These are phyloP conservation scores for Vicia sativa DNA, from an alignment of 306 rosid genomes.

Conservation along the genomic window DNA sequence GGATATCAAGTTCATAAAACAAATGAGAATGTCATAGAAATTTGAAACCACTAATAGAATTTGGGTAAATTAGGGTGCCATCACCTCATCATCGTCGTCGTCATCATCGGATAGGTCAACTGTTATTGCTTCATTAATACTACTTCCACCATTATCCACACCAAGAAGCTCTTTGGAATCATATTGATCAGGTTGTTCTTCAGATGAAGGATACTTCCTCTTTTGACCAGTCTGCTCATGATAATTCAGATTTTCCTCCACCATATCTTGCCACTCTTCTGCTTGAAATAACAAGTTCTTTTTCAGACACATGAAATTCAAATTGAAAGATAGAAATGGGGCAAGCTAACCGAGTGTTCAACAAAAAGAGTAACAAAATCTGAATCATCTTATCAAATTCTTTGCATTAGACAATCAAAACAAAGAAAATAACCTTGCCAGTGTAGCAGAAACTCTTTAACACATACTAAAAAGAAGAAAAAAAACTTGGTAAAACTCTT, in stretches of 20 bases:
- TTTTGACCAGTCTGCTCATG: conserved; percentile 61
- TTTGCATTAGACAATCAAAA: conserved; percentile 8
- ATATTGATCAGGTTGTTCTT: conserved; percentile 56
- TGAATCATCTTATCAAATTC: conserved; percentile 35
- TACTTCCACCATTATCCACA: conserved; percentile 47
- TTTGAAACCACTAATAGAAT: conserved; percentile 38
- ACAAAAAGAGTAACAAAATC: conserved; percentile 47
- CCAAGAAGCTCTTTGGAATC: conserved; percentile 64
- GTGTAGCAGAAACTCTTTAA: conserved; percentile 22
- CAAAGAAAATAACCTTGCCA: conserved; percentile 21
- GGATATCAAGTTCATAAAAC: conserved; percentile 15
- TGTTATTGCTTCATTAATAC: conserved; percentile 52
- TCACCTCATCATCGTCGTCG: conserved; percentile 29
- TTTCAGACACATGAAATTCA: conserved; percentile 30
- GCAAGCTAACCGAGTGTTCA: conserved; percentile 65
- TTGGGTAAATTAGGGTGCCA: conserved; percentile 35
- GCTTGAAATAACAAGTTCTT: conserved; percentile 39
- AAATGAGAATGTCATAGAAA: conserved; percentile 26
- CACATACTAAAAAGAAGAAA: neutral
- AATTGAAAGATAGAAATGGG: conserved; percentile 10
- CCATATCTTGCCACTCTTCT: conserved; percentile 65
- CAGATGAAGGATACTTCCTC: conserved; percentile 76
- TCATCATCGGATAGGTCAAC: conserved; percentile 55
- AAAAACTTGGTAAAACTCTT: too few species aligned
- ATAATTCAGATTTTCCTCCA: conserved; percentile 44